Conservation (phyloP, 495 filamentous ascomycete genomes). For the Margaritispora aquatica region DNA sequence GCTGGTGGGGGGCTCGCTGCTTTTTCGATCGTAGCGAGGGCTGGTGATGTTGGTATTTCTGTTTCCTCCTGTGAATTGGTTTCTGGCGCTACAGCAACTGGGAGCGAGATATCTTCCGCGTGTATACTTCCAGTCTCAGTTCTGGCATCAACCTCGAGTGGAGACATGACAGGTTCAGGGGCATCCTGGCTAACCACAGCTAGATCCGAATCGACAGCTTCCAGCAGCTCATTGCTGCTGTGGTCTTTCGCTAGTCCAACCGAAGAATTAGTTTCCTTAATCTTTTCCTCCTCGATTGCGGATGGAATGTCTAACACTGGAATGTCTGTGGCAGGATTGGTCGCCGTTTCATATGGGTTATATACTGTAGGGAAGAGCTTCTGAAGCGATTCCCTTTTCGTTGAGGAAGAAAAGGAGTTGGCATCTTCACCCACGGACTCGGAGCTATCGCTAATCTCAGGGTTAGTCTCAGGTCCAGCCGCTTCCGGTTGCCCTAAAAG, state of each 20-base stretch:
- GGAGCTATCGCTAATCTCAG: not conserved
- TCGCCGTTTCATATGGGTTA: constrained; percentile 1
- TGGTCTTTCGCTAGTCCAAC: not conserved
- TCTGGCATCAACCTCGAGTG: not conserved
- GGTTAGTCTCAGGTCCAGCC: not conserved
- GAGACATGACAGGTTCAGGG: not conserved
- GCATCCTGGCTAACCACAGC: not conserved
- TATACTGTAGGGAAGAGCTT: not conserved
- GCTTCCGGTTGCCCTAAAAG: not conserved
- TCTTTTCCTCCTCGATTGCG: not conserved
- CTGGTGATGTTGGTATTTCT: no score
- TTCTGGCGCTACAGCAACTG: not conserved
- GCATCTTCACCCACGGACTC: not conserved
- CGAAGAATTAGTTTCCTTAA: no score
- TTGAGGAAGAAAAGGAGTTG: not conserved
- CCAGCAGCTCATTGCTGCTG: not conserved
- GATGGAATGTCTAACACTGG: not conserved
- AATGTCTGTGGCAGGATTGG: not conserved
- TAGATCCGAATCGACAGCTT: not conserved
- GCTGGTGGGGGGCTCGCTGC: not conserved
- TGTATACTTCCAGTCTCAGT: not conserved
- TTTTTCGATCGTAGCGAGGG: not conserved
- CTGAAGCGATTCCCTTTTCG: not conserved
- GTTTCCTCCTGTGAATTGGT: not conserved
- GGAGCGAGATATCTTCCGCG: not conserved